phyloP scores from a whole-genome alignment of 176 grass and related monocot species.

The Tillandsia fasciculata region DNA sequence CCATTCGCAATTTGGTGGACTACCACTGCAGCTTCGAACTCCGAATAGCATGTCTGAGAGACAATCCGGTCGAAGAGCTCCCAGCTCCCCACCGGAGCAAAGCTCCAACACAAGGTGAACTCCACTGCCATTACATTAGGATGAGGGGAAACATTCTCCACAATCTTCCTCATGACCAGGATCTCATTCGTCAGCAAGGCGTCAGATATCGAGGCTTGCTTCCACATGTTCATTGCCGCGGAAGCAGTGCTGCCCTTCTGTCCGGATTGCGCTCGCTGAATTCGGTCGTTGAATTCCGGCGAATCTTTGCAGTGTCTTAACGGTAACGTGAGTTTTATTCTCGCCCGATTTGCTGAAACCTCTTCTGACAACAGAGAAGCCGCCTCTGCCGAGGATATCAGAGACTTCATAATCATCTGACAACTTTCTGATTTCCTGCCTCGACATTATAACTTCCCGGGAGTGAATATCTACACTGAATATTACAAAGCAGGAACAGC shows the following conservation, averaged over 20 bases:
- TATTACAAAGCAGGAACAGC: not conserved
- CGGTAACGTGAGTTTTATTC: conserved; percentile 35
- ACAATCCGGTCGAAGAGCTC: conserved; percentile 60
- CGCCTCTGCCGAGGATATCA: conserved; percentile 47
- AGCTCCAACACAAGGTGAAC: conserved; percentile 61
- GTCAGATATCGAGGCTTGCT: conserved; percentile 60
- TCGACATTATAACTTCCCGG: conserved; percentile 21
- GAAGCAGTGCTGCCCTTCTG: conserved; percentile 7
- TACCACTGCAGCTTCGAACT: conserved; percentile 41
- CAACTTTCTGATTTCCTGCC: conserved; percentile 32
- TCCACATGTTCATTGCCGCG: conserved; percentile 35
- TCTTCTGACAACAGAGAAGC: conserved; percentile 59
- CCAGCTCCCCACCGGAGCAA: conserved; percentile 47
- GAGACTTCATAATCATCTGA: conserved; percentile 51
- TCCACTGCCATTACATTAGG: conserved; percentile 33
- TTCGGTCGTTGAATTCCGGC: conserved; percentile 18
- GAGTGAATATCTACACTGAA: not conserved
- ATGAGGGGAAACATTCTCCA: conserved; percentile 52
- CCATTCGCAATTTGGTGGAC: conserved; percentile 48
- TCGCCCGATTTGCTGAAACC: conserved; percentile 42
- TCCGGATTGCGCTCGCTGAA: conserved; percentile 19
- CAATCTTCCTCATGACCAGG: conserved; percentile 62
- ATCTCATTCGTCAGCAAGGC: conserved; percentile 54
- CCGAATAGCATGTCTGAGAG: conserved; percentile 28
- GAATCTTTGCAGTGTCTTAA: conserved; percentile 54